Evolutionary conservation across 2,329 filamentous ascomycete species (phyloP).

Genomic region (Colletotrichum tropicicola): DNA sequence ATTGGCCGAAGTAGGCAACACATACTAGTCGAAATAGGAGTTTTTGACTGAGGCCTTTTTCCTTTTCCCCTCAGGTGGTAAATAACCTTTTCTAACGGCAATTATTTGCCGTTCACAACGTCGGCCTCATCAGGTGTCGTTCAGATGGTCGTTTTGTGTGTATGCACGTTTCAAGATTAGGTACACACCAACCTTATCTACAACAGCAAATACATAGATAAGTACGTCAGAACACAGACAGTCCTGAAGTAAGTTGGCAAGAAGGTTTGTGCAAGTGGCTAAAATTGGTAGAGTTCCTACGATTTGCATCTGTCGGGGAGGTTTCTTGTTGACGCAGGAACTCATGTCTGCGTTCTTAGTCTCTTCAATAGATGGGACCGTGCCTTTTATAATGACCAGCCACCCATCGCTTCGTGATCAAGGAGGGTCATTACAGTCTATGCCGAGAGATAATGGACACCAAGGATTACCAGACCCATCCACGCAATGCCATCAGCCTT

Average conservation of each 20-base stretch:
- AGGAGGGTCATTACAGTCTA: neutral
- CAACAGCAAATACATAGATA: neutral
- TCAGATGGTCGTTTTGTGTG: constrained; percentile 28
- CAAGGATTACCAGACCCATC: neutral
- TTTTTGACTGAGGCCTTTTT: too few species aligned
- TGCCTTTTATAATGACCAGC: constrained; percentile 1
- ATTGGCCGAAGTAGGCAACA: too few species aligned
- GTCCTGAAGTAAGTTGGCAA: neutral
- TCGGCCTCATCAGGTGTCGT: too few species aligned
- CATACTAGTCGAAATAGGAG: too few species aligned
- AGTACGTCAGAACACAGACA: neutral
- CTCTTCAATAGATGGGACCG: neutral
- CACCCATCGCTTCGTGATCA: neutral
- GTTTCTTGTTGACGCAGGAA: neutral
- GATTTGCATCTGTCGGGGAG: neutral
- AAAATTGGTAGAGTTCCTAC: constrained; percentile 2
- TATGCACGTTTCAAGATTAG: constrained; percentile 9
- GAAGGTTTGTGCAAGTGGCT: neutral
- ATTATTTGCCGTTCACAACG: too few species aligned
- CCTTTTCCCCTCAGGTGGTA: too few species aligned
- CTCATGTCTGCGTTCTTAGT: neutral
- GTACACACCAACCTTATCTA: constrained; percentile 2
- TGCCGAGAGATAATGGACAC: constrained; percentile 5
- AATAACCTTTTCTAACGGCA: too few species aligned
- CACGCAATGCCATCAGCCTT: constrained; percentile 1